Evolutionary conservation across 192 early-diverging fungal species (phyloP).

Genomic region (Dispira parvispora): DNA sequence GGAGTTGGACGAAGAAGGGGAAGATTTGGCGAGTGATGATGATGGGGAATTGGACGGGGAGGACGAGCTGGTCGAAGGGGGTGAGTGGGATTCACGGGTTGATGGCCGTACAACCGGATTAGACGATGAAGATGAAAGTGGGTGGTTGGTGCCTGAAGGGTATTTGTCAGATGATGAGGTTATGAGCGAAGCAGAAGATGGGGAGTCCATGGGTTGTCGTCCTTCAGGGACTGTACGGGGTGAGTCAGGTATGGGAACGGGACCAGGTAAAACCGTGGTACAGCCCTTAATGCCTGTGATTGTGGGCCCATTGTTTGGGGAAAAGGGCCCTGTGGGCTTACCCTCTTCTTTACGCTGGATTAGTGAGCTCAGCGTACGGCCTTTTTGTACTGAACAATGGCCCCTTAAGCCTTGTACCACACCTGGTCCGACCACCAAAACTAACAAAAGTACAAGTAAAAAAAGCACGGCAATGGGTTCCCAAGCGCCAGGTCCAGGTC

Average conservation of each 20-base stretch:
- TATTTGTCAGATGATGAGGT: slow-evolving; percentile 71
- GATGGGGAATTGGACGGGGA: slow-evolving; percentile 48
- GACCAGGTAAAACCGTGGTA: slow-evolving; percentile 13
- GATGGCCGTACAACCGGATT: slow-evolving; percentile 10
- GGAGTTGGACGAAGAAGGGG: slow-evolving; percentile 80
- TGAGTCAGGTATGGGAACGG: slow-evolving; percentile 9
- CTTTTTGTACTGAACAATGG: background rate
- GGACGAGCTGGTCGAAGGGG: slow-evolving; percentile 22
- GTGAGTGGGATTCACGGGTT: background rate
- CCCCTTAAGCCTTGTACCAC: background rate
- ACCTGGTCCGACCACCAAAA: background rate
- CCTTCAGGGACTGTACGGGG: slow-evolving; percentile 9
- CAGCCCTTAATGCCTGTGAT: slow-evolving; percentile 23
- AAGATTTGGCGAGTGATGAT: slow-evolving; percentile 60
- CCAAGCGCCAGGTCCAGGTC: background rate
- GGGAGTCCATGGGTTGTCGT: background rate
- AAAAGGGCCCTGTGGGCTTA: background rate
- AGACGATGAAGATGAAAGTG: slow-evolving; percentile 37
- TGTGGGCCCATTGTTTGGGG: slow-evolving; percentile 21
- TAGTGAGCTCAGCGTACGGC: background rate
- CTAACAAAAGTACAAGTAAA: background rate
- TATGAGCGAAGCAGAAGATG: slow-evolving; percentile 19
- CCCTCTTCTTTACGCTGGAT: slow-evolving; percentile 2
- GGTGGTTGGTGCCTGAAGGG: slow-evolving; percentile 71
- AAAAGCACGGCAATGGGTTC: too few species aligned